Evolutionary conservation across 192 early-diverging fungal genomes (phyloP).

Genomic region (Mortierella antarctica): DNA sequence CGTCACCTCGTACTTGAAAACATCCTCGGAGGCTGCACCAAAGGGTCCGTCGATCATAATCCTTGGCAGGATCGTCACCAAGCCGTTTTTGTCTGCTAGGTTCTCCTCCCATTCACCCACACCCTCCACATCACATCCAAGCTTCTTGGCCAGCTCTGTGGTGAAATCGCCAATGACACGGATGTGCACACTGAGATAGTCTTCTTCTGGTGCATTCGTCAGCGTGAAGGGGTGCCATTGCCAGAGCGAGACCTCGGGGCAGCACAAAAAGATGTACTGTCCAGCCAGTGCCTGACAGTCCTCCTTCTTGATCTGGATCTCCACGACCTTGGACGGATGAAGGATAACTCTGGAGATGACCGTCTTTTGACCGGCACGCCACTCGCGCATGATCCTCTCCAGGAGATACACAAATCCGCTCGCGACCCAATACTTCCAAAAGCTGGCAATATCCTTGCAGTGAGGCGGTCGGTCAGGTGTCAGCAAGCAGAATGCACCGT

Average conservation of each 20-base stretch:
- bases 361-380: constrained; percentile 65
- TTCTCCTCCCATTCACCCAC: constrained; percentile 32
- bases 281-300: constrained; percentile 62
- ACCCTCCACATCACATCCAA: constrained; percentile 69
- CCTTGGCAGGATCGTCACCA: constrained; percentile 55
- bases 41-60: constrained; percentile 80
- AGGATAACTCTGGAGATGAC: constrained; percentile 75
- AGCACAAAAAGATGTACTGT: constrained; percentile 79
- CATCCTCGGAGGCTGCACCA: constrained; percentile 74
- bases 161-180: constrained; percentile 82
- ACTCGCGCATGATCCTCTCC: constrained; percentile 70
- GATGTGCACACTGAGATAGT: constrained; percentile 79
- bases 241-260: constrained; percentile 74
- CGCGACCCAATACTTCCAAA: constrained; percentile 70
- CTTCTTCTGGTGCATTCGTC: constrained; percentile 80
- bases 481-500: constrained; percentile 66
- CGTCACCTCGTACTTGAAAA: constrained; percentile 77
- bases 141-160: constrained; percentile 59
- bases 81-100: constrained; percentile 31
- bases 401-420: constrained; percentile 65
- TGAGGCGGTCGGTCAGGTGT: constrained; percentile 51
- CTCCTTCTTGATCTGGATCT: constrained; percentile 73
- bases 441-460: constrained; percentile 56
- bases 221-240: constrained; percentile 88
- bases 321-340: constrained; percentile 77